Conservation (phyloP, 306 rosid genomes). For the Crotalaria pallida region DNA sequence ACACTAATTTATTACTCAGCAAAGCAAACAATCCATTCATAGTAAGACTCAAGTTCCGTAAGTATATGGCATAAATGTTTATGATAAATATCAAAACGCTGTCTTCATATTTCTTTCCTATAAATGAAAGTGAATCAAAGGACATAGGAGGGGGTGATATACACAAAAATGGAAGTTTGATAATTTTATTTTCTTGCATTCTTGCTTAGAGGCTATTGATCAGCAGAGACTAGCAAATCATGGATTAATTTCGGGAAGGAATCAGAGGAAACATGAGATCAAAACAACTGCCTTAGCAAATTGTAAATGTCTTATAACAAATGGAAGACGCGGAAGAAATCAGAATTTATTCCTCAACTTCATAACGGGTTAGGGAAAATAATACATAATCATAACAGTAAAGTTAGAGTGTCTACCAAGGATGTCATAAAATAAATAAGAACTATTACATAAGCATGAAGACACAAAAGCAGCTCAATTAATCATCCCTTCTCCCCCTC, state of each 20-base stretch:
- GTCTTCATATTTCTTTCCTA: too few species aligned
- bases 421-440: not conserved
- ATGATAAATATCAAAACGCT: too few species aligned
- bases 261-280: not conserved
- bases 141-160: too few species aligned
- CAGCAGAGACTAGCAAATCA: not conserved
- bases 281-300: not conserved
- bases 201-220: not conserved
- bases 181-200: not conserved
- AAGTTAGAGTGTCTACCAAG: not conserved
- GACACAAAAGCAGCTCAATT: constrained; percentile 7
- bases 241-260: not conserved
- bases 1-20: not conserved
- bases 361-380: not conserved
- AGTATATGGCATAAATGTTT: too few species aligned
- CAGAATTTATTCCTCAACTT: not conserved
- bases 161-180: too few species aligned
- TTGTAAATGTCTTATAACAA: not conserved
- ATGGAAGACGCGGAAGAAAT: not conserved
- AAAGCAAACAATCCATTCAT: not conserved
- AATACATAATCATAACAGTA: not conserved
- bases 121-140: too few species aligned
- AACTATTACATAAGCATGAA: not conserved
- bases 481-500: not conserved
- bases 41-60: not conserved